A percentile compares a stretch with the other conserved stretches of the same genome.
These are phyloP conservation scores for Termitomyces sp. DNA, from an alignment of 768 basidiomycete genomes.

Conservation along the genomic window DNA sequence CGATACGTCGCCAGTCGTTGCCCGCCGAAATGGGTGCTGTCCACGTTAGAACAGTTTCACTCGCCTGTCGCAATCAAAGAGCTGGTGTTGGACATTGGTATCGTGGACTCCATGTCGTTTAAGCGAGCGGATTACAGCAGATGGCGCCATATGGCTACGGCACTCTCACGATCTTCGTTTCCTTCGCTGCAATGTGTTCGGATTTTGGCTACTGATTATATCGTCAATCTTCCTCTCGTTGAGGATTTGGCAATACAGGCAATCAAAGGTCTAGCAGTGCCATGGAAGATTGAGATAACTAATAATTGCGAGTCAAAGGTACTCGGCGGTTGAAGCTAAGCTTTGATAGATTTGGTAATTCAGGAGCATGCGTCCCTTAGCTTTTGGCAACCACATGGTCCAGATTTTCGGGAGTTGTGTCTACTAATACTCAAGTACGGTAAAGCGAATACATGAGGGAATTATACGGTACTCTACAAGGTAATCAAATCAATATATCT, in stretches of 20 bases:
- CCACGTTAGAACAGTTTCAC: constrained; percentile 1
- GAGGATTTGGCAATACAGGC: constrained; percentile 4
- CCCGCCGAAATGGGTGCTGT: constrained; percentile 5
- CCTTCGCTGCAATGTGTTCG: constrained; percentile 1
- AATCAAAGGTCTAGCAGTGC: not conserved
- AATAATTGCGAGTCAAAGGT: not conserved
- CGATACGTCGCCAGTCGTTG: constrained; percentile 2
- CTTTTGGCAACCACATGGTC: not conserved
- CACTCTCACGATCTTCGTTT: not conserved
- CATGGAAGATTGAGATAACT: constrained; percentile 1
- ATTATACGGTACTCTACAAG: constrained; percentile 7
- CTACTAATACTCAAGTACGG: constrained; percentile 1
- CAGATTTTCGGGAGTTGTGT: not conserved
- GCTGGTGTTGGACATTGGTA: constrained; percentile 1
- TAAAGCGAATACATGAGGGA: not conserved
- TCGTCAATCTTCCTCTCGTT: constrained; percentile 1
- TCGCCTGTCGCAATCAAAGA: not conserved
- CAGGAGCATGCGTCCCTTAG: not conserved
- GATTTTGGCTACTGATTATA: not conserved
- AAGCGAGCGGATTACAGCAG: not conserved
- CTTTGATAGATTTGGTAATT: not conserved
- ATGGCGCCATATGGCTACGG: not conserved
- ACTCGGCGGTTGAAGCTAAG: not conserved
- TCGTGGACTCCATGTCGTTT: constrained; percentile 4
- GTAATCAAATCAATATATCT: not conserved